Conservation (phyloP, 169 alveolate species). For the Toxoplasma gondii region DNA sequence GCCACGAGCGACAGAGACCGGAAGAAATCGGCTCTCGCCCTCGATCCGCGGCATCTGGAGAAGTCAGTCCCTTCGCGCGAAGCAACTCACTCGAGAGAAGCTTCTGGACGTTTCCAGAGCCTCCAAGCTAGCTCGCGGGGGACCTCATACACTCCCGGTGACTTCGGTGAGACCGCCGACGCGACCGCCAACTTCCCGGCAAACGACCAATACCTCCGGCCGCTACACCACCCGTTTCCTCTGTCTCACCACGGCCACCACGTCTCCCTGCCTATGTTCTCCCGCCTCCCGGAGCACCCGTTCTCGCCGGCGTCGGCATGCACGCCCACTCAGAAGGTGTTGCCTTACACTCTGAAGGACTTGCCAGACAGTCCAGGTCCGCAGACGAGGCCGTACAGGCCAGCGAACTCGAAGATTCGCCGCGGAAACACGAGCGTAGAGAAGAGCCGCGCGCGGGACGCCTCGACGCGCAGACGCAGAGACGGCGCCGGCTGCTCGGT, state of each 20-base stretch:
- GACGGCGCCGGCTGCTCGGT: neutral
- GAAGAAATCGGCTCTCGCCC: neutral
- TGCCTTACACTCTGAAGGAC: slow-evolving; percentile 20
- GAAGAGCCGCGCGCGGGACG: neutral
- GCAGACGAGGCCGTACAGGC: slow-evolving; percentile 52
- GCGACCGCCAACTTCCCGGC: neutral
- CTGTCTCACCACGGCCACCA: neutral
- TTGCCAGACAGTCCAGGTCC: slow-evolving; percentile 55
- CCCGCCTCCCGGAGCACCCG: neutral
- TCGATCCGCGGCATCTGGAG: neutral
- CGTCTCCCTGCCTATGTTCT: neutral
- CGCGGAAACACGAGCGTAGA: neutral
- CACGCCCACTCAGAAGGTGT: neutral
- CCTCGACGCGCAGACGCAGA: neutral
- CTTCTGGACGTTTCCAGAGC: neutral
- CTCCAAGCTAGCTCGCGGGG: neutral
- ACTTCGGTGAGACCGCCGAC: neutral
- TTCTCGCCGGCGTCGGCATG: neutral
- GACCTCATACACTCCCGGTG: neutral
- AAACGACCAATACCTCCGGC: neutral
- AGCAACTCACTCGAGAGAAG: neutral
- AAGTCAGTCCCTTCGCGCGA: neutral
- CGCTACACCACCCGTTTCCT: neutral
- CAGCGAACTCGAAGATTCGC: slow-evolving; percentile 45
- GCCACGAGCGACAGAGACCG: neutral